These are phyloP conservation scores for Cutaneotrichosporon sp. DNA, from an alignment of 1,284 basidiomycete species.

Conservation along the genomic window DNA sequence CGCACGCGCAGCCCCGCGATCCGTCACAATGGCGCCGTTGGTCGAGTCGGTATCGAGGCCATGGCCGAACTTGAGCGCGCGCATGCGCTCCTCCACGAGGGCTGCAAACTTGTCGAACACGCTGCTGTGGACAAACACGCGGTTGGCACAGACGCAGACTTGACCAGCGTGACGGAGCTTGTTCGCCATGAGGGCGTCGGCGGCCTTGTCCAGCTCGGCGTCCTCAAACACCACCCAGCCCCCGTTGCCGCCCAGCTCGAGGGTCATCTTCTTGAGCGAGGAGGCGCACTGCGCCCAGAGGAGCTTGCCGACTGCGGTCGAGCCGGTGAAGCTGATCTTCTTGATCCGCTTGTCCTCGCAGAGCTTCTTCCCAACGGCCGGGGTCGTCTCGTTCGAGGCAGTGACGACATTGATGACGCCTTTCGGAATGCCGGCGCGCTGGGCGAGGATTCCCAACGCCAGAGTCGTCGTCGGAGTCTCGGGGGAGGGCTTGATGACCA, in stretches of 20 bases:
- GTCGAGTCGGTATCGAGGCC: conserved; percentile 71
- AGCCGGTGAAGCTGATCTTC: conserved; percentile 87
- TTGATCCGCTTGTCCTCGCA: conserved; percentile 38
- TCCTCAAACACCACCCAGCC: conserved; percentile 50
- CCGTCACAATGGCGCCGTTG: conserved; percentile 86
- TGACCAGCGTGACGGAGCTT: conserved; percentile 90
- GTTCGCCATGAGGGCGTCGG: conserved; percentile 63
- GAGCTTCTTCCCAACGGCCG: conserved; percentile 31
- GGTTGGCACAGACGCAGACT: conserved; percentile 64
- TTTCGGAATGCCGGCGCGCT: conserved; percentile 70
- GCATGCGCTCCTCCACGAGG: conserved; percentile 56
- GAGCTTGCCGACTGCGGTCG: conserved; percentile 59
- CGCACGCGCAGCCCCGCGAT: conserved; percentile 78
- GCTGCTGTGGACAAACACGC: conserved; percentile 72
- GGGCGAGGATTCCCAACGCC: conserved; percentile 53
- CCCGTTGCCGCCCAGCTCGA: conserved; percentile 54
- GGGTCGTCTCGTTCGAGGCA: conserved; percentile 62
- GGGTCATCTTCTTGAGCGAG: conserved; percentile 54
- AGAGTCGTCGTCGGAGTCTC: conserved; percentile 84
- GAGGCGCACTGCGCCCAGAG: conserved; percentile 21
- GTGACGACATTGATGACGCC: conserved; percentile 86
- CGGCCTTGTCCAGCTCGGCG: conserved; percentile 49
- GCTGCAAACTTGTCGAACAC: conserved; percentile 39
- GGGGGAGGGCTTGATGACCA: conserved; percentile 69
- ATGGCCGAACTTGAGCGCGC: conserved; percentile 82